Evolutionary conservation across 208 protist species (phyloP).

Genomic region (Crithidia brevicula): DNA sequence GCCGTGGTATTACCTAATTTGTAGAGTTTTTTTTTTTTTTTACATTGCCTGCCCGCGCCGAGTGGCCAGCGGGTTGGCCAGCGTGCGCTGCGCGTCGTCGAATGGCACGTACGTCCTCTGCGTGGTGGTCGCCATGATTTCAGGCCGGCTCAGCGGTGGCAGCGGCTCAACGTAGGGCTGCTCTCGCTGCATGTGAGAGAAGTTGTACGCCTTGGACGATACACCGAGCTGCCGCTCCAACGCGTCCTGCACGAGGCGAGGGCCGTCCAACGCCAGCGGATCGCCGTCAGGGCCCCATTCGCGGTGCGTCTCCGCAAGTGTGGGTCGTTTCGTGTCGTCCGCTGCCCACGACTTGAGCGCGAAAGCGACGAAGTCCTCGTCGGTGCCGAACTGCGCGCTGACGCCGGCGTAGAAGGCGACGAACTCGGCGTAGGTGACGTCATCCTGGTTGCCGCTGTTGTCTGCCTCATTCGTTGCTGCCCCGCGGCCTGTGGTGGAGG

Average conservation of each 20-base stretch:
- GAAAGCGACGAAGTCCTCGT: constrained; percentile 76
- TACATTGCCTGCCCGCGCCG: constrained; percentile 52
- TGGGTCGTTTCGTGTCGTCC: constrained; percentile 56
- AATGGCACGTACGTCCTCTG: constrained; percentile 45
- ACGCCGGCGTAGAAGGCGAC: constrained; percentile 80
- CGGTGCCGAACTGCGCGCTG: constrained; percentile 47
- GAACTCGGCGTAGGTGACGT: constrained; percentile 63
- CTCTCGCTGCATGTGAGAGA: constrained; percentile 75
- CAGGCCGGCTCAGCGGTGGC: constrained; percentile 60
- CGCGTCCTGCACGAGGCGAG: constrained; percentile 71
- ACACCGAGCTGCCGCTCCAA: constrained; percentile 57
- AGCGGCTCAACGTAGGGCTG: constrained; percentile 71
- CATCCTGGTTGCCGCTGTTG: constrained; percentile 7
- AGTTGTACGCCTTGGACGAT: constrained; percentile 76
- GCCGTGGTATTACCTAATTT: too few relatives aligned
- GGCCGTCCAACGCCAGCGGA: constrained; percentile 52
- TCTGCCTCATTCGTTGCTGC: background rate
- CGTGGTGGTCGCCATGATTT: constrained; percentile 66
- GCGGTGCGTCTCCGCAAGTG: constrained; percentile 65
- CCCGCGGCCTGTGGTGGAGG: constrained; percentile 12
- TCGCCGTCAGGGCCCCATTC: constrained; percentile 79
- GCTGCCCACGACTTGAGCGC: constrained; percentile 77
- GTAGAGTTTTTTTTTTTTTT: constrained; percentile 4
- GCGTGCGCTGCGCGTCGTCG: constrained; percentile 29
- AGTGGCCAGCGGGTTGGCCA: constrained; percentile 59